Evolutionary conservation across 1,284 basidiomycete species (phyloP).

Genomic region (Ganoderma multipileum): DNA sequence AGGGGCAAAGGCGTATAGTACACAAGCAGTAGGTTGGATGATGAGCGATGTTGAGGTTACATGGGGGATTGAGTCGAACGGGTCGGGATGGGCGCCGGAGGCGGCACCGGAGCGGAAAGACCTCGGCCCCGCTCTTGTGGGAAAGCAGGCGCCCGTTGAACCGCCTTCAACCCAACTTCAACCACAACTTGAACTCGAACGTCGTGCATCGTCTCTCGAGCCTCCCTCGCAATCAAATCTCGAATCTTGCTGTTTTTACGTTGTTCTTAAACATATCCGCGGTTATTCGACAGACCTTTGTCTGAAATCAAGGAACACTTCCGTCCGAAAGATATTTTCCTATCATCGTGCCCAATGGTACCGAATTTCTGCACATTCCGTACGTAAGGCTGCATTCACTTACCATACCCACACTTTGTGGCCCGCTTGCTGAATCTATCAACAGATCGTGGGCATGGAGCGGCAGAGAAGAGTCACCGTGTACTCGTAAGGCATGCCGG

Average conservation of each 20-base stretch:
- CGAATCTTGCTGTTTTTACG: neutral
- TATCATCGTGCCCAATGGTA: neutral
- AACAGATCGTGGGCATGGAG: neutral
- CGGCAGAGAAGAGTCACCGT: neutral
- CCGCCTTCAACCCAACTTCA: no score
- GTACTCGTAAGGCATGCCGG: neutral
- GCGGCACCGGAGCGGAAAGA: conserved; percentile 11
- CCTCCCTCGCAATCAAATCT: no score
- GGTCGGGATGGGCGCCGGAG: conserved; percentile 8
- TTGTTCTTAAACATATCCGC: neutral
- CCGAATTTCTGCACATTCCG: neutral
- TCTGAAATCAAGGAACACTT: neutral
- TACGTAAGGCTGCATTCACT: no score
- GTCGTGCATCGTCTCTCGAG: no score
- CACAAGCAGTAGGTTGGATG: conserved; percentile 2
- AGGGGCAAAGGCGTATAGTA: neutral
- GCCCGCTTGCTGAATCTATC: neutral
- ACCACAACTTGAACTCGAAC: no score
- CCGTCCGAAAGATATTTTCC: neutral
- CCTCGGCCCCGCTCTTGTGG: conserved; percentile 1
- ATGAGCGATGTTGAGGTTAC: conserved; percentile 14
- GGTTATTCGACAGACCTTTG: no score
- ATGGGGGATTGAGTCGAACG: conserved; percentile 17
- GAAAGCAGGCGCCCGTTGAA: neutral
- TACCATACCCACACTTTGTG: no score